Percentiles rank a stretch among this genome's conserved stretches.
phyloP scores from a whole-genome alignment of 2,329 filamentous ascomycete species.

The Ceratocystis cacaofunesta region DNA sequence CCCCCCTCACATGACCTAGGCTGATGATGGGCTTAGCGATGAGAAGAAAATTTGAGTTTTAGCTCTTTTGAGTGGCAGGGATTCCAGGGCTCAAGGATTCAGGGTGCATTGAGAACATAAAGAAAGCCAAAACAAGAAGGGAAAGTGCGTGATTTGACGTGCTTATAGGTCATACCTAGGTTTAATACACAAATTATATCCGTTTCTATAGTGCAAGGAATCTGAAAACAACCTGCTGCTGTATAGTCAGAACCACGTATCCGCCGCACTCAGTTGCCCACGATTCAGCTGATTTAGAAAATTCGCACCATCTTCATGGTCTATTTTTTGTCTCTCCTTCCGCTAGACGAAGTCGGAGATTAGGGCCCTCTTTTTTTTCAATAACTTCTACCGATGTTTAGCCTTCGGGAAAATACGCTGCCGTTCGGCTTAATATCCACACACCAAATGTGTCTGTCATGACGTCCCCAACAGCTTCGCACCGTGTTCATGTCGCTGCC shows the following conservation, averaged over 20 bases:
- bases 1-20: neutral
- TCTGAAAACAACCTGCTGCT: too few species aligned
- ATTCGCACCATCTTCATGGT: neutral
- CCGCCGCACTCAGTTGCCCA: too few species aligned
- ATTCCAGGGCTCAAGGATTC: neutral
- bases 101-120: neutral
- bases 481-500: too few species aligned
- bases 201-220: too few species aligned
- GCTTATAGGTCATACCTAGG: neutral
- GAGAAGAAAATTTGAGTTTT: too few species aligned
- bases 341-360: neutral
- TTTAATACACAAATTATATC: neutral
- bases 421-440: neutral
- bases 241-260: too few species aligned
- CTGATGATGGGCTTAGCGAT: neutral
- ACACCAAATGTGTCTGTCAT: neutral
- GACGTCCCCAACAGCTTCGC: too few species aligned
- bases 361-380: neutral
- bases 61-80: too few species aligned
- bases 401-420: neutral
- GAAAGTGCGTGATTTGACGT: neutral
- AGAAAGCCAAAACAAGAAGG: neutral
- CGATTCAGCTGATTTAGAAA: neutral
- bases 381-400: neutral
- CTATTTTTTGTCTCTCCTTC: neutral